A percentile compares a stretch with the other conserved stretches of the same genome.
phyloP scores from a whole-genome alignment of 768 basidiomycete genomes.

The Boletus barrowsii region DNA sequence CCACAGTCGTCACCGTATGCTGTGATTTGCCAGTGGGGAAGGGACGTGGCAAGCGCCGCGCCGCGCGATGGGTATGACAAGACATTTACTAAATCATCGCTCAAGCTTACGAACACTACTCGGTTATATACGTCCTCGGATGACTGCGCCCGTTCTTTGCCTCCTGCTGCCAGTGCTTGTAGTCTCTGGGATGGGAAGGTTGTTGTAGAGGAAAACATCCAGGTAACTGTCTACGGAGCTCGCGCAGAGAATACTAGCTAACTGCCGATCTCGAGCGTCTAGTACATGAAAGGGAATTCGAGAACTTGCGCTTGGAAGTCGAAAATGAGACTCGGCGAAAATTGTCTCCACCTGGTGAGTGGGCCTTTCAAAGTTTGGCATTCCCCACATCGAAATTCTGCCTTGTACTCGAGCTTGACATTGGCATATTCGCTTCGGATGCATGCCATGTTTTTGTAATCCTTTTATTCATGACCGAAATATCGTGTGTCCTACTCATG shows the following conservation, averaged over 20 bases:
- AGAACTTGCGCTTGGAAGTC: background rate
- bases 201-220: constrained; percentile 5
- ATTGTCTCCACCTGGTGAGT: constrained; percentile 16
- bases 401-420: no score
- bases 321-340: constrained; percentile 9
- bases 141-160: constrained; percentile 3
- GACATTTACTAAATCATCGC: background rate
- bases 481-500: constrained; percentile 1
- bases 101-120: constrained; percentile 3
- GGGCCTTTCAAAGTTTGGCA: constrained; percentile 7
- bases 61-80: background rate
- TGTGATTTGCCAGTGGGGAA: no score
- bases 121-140: background rate
- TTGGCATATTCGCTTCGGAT: constrained; percentile 1
- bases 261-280: background rate
- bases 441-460: background rate
- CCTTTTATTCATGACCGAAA: constrained; percentile 5
- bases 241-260: background rate
- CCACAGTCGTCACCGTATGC: no score
- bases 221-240: background rate
- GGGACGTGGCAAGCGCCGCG: background rate
- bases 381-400: background rate
- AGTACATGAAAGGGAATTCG: background rate
- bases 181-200: constrained; percentile 5
- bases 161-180: background rate